These are phyloP conservation scores for Lachnellula cervina DNA, from an alignment of 2,329 filamentous ascomycete genomes.

Conservation along the genomic window DNA sequence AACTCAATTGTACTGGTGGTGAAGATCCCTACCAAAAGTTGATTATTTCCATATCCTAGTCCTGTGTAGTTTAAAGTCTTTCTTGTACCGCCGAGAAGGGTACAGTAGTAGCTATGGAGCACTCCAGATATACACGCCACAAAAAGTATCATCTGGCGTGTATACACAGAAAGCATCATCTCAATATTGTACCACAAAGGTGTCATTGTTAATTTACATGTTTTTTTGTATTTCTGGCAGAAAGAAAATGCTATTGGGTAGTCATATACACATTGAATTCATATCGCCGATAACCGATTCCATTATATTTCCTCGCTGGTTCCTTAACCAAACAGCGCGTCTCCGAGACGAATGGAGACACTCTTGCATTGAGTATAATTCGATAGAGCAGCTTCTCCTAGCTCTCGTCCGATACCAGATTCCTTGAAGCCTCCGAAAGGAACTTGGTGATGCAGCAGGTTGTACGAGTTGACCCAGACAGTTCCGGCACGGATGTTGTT, in stretches of 20 bases:
- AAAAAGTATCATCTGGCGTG: background rate
- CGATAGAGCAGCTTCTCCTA: constrained; percentile 61
- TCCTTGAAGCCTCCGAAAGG: constrained; percentile 74
- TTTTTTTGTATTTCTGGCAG: constrained; percentile 7
- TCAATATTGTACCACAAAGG: background rate
- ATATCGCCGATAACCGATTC: constrained; percentile 5
- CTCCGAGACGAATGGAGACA: constrained; percentile 51
- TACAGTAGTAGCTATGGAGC: too few relatives aligned
- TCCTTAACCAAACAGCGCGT: constrained; percentile 36
- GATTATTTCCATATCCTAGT: too few relatives aligned
- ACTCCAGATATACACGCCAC: too few relatives aligned
- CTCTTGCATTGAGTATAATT: constrained; percentile 69
- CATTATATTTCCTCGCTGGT: constrained; percentile 1
- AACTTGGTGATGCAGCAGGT: constrained; percentile 63
- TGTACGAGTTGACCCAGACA: constrained; percentile 46
- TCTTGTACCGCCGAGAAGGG: too few relatives aligned
- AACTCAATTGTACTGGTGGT: too few relatives aligned
- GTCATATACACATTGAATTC: constrained; percentile 21
- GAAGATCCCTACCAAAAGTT: too few relatives aligned
- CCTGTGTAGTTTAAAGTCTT: too few relatives aligned
- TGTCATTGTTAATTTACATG: background rate
- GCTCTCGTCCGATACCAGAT: constrained; percentile 71
- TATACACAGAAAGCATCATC: background rate
- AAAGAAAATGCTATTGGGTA: constrained; percentile 7
- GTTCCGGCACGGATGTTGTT: constrained; percentile 57